Base-by-base conservation (phyloP, 2,329 filamentous ascomycete species). In the Mycogone perniciosa region DNA sequence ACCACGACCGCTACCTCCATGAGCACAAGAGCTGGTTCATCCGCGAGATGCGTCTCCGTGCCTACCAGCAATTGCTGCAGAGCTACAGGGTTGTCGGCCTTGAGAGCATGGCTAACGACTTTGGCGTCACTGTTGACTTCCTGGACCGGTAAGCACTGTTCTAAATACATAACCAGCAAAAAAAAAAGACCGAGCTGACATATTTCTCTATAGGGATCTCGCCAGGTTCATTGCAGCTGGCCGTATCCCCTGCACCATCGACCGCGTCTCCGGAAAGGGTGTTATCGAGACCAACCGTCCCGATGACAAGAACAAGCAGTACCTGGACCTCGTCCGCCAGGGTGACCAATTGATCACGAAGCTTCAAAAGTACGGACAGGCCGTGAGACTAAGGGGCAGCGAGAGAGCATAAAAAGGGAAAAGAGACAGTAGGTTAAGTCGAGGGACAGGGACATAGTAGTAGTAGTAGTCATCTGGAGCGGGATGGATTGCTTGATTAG, bases 271-370 rank as follows among this genome's bases (percentile, higher is more conserved):
- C 53, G 93, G 92, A 59, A 93, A 95, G 69, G 92, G 92, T 47
- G 88, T 97, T 60, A 97, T 99, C 63, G 93, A 97, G 79, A 99
- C 93, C 41, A 96, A 96, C 75, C 82, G 93, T 49, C 91, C 92
- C 7, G 93, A 97, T 67, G 91, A 96, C 75, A 99, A 99, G 84
- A 97, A 97, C 79, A 96, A 96, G 80, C 93, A 99, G 75, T 99
- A 99, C 72, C 88, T 91, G 62, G 93, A 99, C 62, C 90, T 97
- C 35, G 90, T 99, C 55, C 93, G 93, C 75, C 93, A 97, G 68
- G 93, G 93, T 31, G 93, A 99, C 70, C 88, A 95, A 71, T 79
- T 99, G 56, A 97, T 99, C 68, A 99, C 93, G 52, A 99, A 99
- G 79, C 77, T 99, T 60, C 93, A 99, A 75, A 99, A 99, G 79